Evolutionary conservation across 305 asterid genomes (phyloP).

Genomic region (Plantago coronopus): DNA sequence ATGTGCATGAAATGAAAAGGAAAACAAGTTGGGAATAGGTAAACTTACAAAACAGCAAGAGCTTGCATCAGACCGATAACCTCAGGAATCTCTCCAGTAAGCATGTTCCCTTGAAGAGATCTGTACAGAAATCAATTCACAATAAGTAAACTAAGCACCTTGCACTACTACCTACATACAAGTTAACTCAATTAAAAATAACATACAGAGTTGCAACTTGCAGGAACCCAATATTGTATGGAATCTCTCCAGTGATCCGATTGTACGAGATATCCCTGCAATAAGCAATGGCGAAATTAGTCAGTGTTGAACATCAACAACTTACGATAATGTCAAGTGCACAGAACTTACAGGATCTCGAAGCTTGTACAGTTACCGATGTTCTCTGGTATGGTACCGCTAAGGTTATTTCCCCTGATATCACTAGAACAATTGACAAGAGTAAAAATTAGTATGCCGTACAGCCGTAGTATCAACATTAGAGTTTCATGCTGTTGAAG

Average conservation of each 20-base stretch:
- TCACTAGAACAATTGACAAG: slow-evolving; percentile 46
- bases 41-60: slow-evolving; percentile 91
- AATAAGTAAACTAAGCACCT: neutral
- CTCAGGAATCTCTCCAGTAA: slow-evolving; percentile 87
- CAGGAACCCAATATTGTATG: slow-evolving; percentile 90
- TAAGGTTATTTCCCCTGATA: slow-evolving; percentile 80
- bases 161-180: neutral
- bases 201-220: slow-evolving; percentile 99
- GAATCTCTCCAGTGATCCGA: slow-evolving; percentile 89
- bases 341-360: slow-evolving; percentile 75
- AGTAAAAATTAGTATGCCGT: neutral
- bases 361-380: slow-evolving; percentile 97
- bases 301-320: neutral
- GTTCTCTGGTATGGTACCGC: slow-evolving; percentile 82
- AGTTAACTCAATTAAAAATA: neutral
- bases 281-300: slow-evolving; percentile 1
- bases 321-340: neutral
- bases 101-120: slow-evolving; percentile 88
- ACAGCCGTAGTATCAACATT: too few species aligned
- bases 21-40: neutral
- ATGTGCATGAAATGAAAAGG: neutral
- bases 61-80: slow-evolving; percentile 99
- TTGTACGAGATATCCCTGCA: slow-evolving; percentile 91
- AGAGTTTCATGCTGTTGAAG: neutral
- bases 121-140: slow-evolving; percentile 28